Evolutionary conservation across 257 asterid genomes (phyloP), one percentile per base, ranked within the genome.

Genomic region (Jacaranda copaia): DNA sequence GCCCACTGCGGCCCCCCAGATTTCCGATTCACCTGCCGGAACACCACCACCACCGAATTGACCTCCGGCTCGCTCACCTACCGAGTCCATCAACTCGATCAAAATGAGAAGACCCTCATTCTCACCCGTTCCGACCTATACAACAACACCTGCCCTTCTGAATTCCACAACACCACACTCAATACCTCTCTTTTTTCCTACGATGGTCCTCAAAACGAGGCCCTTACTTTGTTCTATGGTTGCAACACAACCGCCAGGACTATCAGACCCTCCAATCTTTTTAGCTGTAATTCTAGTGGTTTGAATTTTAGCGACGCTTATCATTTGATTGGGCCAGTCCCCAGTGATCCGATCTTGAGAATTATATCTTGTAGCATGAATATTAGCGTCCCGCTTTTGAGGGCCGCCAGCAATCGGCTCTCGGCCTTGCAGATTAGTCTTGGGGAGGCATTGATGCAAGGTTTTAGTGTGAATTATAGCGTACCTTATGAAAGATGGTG

Each of bases 1-100:
- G 66, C 84, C 42, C 75, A 81, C 85, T 89, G 95, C 68, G 95
- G 96, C 25, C 84, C 69, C 46, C 94, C 92, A 2, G 89, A 80
- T 5, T 84, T 83, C 83, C 56, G 75, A 1, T 88, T 88, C 80
- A 79, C 85, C 10, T 89, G 97, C 86, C 78, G 65, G 3, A 20
- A 62, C 75, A 55, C 77, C 69, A 72, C 74, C 61, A 59, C 61
- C 61, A 51, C 92, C 2, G 85, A 84, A 79, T 61, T 89, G 2
- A 82, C 80, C 3, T 84, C 84, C 81, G 64, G 70, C 53, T 82
- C 88, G 0, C n/a, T 80, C 67, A 77, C 75, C 40, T 87, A 88
- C 84, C 83, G 89, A 46, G 85, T 92, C 8, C 80, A 85, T 48
- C 81, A 61, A 5, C 83, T 86, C 77, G 72, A 88, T 49, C 88